phyloP scores from a whole-genome alignment of 2,329 filamentous ascomycete genomes.

The Phyllosticta paracitricarpa region DNA sequence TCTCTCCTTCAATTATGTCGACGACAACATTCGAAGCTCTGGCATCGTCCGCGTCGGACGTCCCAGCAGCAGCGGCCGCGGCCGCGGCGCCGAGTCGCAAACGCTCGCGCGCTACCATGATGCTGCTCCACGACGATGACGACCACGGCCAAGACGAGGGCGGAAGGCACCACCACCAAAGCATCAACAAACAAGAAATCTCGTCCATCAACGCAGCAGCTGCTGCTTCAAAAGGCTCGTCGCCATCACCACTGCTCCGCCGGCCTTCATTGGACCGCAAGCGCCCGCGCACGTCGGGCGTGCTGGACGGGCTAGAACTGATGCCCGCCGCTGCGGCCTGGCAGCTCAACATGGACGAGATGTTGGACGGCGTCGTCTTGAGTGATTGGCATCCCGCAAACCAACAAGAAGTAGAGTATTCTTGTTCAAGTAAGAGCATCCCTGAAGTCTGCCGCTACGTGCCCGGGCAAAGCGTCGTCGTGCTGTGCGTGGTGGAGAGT shows the following conservation, averaged over 20 bases:
- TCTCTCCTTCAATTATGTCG: not conserved
- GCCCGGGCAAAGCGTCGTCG: not conserved
- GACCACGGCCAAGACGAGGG: not conserved
- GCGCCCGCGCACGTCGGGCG: slow-evolving; percentile 25
- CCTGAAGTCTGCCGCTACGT: not conserved
- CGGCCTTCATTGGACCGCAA: slow-evolving; percentile 15
- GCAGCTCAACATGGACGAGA: slow-evolving; percentile 13
- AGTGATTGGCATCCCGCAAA: not conserved
- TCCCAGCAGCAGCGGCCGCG: not conserved
- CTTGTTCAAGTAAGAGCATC: too few relatives aligned
- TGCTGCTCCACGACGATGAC: not conserved
- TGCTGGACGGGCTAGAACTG: slow-evolving; percentile 26
- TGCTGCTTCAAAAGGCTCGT: not conserved
- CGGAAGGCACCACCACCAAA: not conserved
- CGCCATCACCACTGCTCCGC: not conserved
- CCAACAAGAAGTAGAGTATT: too few relatives aligned
- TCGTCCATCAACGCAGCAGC: too few relatives aligned
- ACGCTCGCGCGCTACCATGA: slow-evolving; percentile 4
- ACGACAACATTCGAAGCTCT: not conserved
- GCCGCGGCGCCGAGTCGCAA: not conserved
- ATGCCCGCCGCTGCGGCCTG: slow-evolving; percentile 21
- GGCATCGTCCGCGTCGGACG: too few relatives aligned
- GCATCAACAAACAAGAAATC: not conserved
- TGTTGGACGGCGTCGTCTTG: not conserved
- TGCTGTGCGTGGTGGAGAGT: slow-evolving; percentile 8